phyloP scores from a whole-genome alignment of 2,329 filamentous ascomycete genomes.

The Xylaria sp. region DNA sequence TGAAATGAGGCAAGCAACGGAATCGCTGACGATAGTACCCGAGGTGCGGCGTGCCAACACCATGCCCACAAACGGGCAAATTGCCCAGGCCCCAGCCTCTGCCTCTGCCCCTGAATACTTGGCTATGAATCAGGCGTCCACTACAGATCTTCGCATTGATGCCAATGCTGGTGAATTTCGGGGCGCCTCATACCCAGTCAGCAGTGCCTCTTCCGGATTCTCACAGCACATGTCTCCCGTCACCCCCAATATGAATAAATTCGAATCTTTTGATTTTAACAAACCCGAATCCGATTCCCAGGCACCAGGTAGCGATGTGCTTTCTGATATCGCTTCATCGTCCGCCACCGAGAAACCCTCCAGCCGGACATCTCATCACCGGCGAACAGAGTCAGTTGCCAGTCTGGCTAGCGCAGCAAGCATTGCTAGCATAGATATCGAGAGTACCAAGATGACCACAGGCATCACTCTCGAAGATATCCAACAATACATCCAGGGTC shows the following conservation, averaged over 20 bases:
- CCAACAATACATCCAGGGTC: slow-evolving; percentile 73
- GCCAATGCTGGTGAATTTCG: slow-evolving; percentile 48
- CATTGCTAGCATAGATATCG: slow-evolving; percentile 67
- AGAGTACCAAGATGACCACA: slow-evolving; percentile 73
- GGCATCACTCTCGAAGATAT: slow-evolving; percentile 89
- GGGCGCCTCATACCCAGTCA: slow-evolving; percentile 43
- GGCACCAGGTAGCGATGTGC: slow-evolving; percentile 26
- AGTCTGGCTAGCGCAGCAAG: slow-evolving; percentile 64
- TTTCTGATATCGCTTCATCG: slow-evolving; percentile 29
- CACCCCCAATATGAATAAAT: slow-evolving; percentile 53
- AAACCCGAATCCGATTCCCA: slow-evolving; percentile 48
- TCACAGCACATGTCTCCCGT: slow-evolving; percentile 61
- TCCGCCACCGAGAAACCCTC: slow-evolving; percentile 36
- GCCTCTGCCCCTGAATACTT: slow-evolving; percentile 61
- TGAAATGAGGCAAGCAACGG: slow-evolving; percentile 62
- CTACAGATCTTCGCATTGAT: slow-evolving; percentile 44
- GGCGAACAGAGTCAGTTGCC: slow-evolving; percentile 64
- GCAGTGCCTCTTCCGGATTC: slow-evolving; percentile 51
- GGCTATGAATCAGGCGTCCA: slow-evolving; percentile 53
- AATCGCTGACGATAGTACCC: slow-evolving; percentile 55
- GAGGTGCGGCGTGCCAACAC: slow-evolving; percentile 61
- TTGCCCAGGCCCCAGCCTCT: slow-evolving; percentile 60
- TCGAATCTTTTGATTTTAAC: slow-evolving; percentile 52
- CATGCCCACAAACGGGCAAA: slow-evolving; percentile 47
- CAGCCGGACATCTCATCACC: slow-evolving; percentile 49